phyloP scores from a whole-genome alignment of 805 yeast genomes.

The Sugiyamaella chiloensis region DNA sequence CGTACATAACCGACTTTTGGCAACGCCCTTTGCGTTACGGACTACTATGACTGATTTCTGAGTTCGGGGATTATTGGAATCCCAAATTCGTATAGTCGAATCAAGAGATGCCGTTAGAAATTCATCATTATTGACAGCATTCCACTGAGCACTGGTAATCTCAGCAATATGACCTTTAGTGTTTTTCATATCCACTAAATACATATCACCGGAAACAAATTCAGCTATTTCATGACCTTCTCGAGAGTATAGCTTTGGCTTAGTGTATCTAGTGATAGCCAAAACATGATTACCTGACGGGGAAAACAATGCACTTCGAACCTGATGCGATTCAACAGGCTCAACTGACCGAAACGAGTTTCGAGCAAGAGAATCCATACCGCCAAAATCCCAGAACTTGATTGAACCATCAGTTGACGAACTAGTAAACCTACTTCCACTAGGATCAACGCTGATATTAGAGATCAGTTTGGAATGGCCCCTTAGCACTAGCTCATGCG shows the following conservation, averaged over 20 bases:
- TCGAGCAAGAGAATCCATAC: conserved; percentile 29
- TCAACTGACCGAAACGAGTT: conserved; percentile 28
- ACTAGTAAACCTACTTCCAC: conserved; percentile 31
- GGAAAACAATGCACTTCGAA: conserved; percentile 23
- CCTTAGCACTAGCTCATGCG: conserved; percentile 33
- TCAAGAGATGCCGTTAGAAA: conserved; percentile 34
- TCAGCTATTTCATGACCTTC: conserved; percentile 29
- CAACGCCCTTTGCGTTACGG: conserved; percentile 22
- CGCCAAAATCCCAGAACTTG: conserved; percentile 34
- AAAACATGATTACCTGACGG: conserved; percentile 24
- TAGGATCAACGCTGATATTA: conserved; percentile 25
- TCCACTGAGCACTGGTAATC: conserved; percentile 32
- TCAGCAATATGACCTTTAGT: conserved; percentile 37
- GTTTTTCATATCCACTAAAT: conserved; percentile 35
- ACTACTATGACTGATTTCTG: conserved; percentile 32
- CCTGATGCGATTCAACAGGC: conserved; percentile 28
- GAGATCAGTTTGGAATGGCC: conserved; percentile 26
- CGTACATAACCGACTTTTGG: conserved; percentile 19
- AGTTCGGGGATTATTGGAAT: conserved; percentile 22
- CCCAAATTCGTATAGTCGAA: conserved; percentile 38
- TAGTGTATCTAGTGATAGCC: conserved; percentile 25
- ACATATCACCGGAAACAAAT: conserved; percentile 35
- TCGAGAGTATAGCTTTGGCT: conserved; percentile 27
- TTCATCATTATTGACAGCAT: conserved; percentile 19
- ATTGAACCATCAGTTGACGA: conserved; percentile 31